A percentile compares a stretch with the other conserved stretches of the same genome.
Conservation (phyloP, 331 rosid species). For the Cydonia oblonga region DNA sequence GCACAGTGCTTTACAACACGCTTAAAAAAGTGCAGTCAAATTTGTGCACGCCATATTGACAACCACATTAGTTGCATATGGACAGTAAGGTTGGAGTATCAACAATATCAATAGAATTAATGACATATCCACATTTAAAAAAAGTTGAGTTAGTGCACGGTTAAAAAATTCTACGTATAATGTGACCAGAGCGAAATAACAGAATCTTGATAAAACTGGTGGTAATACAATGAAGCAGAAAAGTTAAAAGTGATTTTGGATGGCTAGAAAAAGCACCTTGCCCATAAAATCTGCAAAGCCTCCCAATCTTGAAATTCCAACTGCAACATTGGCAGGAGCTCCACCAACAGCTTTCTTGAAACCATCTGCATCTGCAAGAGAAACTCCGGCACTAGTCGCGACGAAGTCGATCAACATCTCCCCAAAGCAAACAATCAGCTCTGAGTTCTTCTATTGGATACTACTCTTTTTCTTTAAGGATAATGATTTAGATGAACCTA, state of each 20-base stretch:
- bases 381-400: slow-evolving; percentile 23
- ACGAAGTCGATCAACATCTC: slow-evolving; percentile 44
- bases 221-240: background rate
- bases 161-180: background rate
- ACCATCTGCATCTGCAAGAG: slow-evolving; percentile 35
- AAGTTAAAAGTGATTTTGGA: background rate
- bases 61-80: background rate
- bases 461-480: background rate
- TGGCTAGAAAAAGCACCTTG: slow-evolving; percentile 26
- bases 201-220: background rate
- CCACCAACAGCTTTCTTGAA: slow-evolving; percentile 44
- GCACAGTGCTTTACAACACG: background rate
- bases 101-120: background rate
- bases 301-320: slow-evolving; percentile 40
- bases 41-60: background rate
- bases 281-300: slow-evolving; percentile 48
- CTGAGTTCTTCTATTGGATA: background rate
- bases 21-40: too few species aligned
- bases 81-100: background rate
- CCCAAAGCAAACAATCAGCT: slow-evolving; percentile 39
- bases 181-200: background rate
- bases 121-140: background rate
- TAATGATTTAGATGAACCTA: slow-evolving; percentile 12
- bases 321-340: slow-evolving; percentile 46
- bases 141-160: background rate